phyloP scores from a whole-genome alignment of 805 yeast species.

The Metschnikowia anglica region DNA sequence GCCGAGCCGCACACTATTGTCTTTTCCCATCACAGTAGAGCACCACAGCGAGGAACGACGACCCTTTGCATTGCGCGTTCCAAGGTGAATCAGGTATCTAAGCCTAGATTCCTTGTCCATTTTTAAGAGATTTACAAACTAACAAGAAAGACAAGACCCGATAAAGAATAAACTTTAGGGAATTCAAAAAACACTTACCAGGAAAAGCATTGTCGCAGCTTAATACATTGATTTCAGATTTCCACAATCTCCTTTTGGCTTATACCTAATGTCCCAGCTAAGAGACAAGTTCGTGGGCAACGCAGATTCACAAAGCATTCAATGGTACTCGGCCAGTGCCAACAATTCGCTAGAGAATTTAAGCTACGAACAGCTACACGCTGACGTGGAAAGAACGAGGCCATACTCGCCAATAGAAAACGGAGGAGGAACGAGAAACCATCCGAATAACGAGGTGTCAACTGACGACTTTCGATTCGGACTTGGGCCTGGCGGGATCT shows the following conservation, averaged over 20 bases:
- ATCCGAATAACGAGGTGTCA: not conserved
- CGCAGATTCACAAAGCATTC: constrained; percentile 6
- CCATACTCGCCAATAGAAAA: constrained; percentile 10
- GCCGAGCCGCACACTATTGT: too few species aligned
- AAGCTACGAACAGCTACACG: not conserved
- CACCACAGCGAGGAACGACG: too few species aligned
- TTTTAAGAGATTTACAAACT: too few species aligned
- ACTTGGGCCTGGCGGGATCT: too few species aligned
- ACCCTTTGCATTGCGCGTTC: too few species aligned
- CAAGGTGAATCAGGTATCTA: too few species aligned
- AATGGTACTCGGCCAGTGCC: not conserved
- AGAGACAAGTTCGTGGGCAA: constrained; percentile 17
- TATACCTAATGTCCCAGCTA: constrained; percentile 3
- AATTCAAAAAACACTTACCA: too few species aligned
- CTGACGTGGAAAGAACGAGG: constrained; percentile 1
- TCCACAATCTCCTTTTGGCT: not conserved
- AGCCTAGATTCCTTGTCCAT: too few species aligned
- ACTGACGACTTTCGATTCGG: not conserved
- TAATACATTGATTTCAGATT: not conserved
- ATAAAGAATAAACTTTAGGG: too few species aligned
- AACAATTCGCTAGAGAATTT: constrained; percentile 3
- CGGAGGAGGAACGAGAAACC: not conserved
- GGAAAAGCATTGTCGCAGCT: too few species aligned
- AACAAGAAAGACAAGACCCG: too few species aligned
- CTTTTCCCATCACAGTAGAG: too few species aligned